A percentile compares a stretch with the other conserved stretches of the same genome.
These are phyloP conservation scores for Hyaloscypha hepaticicola DNA, from an alignment of 495 filamentous ascomycete species.

Conservation along the genomic window DNA sequence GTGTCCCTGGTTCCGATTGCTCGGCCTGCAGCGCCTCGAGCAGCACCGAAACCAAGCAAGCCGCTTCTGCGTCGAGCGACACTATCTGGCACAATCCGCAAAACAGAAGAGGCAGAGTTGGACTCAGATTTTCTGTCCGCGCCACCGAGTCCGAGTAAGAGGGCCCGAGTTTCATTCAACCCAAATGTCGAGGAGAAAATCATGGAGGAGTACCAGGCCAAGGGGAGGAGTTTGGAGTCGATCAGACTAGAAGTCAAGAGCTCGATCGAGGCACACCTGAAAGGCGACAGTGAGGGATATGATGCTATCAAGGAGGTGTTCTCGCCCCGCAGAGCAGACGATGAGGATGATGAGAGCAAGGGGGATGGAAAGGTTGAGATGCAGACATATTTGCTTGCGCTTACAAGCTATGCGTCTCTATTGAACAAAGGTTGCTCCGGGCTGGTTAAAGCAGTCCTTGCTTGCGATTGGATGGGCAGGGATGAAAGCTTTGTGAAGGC, in stretches of 20 bases:
- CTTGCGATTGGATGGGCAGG: constrained; percentile 80
- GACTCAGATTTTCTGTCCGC: constrained; percentile 44
- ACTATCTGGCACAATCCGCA: constrained; percentile 28
- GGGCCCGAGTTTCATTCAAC: constrained; percentile 68
- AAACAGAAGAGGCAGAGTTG: constrained; percentile 40
- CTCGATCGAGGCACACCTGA: constrained; percentile 66
- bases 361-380: constrained; percentile 52
- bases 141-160: constrained; percentile 57
- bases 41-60: constrained; percentile 24
- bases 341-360: constrained; percentile 39
- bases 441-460: constrained; percentile 69
- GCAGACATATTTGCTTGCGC: constrained; percentile 70
- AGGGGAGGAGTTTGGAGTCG: constrained; percentile 41
- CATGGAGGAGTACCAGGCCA: constrained; percentile 47
- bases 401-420: constrained; percentile 69
- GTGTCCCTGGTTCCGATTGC: constrained; percentile 26
- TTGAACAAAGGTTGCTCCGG: constrained; percentile 72
- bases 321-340: constrained; percentile 42
- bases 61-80: constrained; percentile 28
- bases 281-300: constrained; percentile 69
- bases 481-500: constrained; percentile 76
- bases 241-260: constrained; percentile 69
- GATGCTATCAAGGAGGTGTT: constrained; percentile 72
- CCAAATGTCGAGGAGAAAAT: constrained; percentile 62
- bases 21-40: constrained; percentile 6